Conservation (phyloP, 352 stramenopile species). For the Globisporangium cystogenes region DNA sequence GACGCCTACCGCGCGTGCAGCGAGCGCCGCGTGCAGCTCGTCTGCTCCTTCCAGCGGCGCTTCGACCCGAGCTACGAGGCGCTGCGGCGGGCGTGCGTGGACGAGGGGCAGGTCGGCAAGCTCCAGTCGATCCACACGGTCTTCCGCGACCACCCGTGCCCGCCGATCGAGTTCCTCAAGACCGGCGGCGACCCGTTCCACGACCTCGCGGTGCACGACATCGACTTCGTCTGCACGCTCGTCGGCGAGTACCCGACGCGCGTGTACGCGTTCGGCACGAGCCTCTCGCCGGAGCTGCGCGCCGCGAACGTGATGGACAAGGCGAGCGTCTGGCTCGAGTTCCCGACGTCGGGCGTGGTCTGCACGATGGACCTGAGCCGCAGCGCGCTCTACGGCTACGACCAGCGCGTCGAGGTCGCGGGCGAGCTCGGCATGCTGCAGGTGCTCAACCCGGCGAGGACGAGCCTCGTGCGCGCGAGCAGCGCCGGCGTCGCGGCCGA, state of each 20-base stretch:
- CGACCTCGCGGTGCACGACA: conserved; percentile 89
- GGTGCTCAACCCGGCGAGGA: conserved; percentile 67
- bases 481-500: conserved; percentile 46
- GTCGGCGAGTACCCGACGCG: conserved; percentile 69
- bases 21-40: conserved; percentile 51
- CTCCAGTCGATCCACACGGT: conserved; percentile 82
- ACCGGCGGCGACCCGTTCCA: conserved; percentile 87
- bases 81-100: conserved; percentile 35
- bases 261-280: conserved; percentile 84
- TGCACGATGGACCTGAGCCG: conserved; percentile 88
- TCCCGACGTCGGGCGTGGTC: conserved; percentile 58
- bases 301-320: conserved; percentile 77
- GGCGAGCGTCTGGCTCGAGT: conserved; percentile 78
- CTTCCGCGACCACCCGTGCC: conserved; percentile 89
- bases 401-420: conserved; percentile 90
- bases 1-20: conserved; percentile 45
- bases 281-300: conserved; percentile 58
- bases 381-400: conserved; percentile 87
- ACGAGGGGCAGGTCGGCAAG: conserved; percentile 46
- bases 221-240: conserved; percentile 87
- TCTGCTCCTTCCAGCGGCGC: conserved; percentile 89
- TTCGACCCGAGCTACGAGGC: conserved; percentile 89
- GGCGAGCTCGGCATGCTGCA: conserved; percentile 71
- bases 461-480: conserved; percentile 44
- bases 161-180: conserved; percentile 85